These are phyloP conservation scores for Lepidium sativum DNA, from an alignment of 345 rosid genomes.

Conservation along the genomic window DNA sequence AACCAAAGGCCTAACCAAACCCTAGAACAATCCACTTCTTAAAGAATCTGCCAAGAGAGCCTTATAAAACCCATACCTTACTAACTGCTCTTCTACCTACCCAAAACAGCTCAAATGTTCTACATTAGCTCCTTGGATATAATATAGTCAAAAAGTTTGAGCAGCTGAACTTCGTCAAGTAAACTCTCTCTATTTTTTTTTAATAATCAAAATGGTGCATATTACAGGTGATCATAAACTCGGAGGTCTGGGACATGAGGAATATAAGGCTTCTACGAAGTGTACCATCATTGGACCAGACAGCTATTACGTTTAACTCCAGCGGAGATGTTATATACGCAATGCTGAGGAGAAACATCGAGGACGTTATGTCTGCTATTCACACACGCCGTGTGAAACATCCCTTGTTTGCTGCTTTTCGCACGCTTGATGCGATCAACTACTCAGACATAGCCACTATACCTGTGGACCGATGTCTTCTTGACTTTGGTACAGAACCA, in stretches of 20 bases:
- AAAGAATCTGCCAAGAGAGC: no score
- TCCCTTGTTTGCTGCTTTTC: constrained; percentile 76
- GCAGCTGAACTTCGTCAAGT: neutral
- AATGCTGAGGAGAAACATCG: constrained; percentile 86
- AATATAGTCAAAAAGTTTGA: no score
- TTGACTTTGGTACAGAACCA: constrained; percentile 87
- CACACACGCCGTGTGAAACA: constrained; percentile 85
- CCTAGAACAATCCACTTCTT: no score
- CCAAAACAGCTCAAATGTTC: no score
- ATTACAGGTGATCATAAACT: constrained; percentile 77
- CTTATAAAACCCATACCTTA: no score
- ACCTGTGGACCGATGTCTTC: constrained; percentile 92
- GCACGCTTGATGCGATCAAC: constrained; percentile 85
- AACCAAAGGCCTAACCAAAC: no score
- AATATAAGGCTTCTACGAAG: constrained; percentile 75
- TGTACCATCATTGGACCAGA: constrained; percentile 91
- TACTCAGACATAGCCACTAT: constrained; percentile 89
- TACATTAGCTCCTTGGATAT: no score
- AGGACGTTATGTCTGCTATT: constrained; percentile 85
- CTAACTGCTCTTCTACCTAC: no score
- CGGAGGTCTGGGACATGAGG: constrained; percentile 97
- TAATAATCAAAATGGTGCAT: neutral
- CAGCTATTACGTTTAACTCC: constrained; percentile 77
- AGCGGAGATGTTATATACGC: constrained; percentile 95
- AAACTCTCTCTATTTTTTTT: neutral